phyloP scores from a whole-genome alignment of 83 land plant genomes.

The Picea mariana region DNA sequence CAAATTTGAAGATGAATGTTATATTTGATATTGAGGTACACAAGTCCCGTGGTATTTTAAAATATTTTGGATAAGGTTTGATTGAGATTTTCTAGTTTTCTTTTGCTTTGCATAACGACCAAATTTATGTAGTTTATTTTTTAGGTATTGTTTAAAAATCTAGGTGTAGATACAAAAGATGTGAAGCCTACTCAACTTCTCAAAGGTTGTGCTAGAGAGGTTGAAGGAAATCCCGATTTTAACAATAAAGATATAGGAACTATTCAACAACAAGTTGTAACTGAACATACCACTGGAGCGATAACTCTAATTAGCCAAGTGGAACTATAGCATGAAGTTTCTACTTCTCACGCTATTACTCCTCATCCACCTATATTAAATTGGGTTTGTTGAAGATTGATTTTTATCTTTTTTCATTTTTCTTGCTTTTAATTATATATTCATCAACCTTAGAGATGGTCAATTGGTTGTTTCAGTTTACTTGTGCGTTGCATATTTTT shows the following conservation, averaged over 20 bases:
- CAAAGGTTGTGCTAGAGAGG: too few species aligned
- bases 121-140: too few species aligned
- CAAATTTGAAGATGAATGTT: too few species aligned
- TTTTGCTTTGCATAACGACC: too few species aligned
- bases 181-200: too few species aligned
- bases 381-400: constrained; percentile 37
- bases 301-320: constrained; percentile 44
- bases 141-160: too few species aligned
- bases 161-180: too few species aligned
- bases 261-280: constrained; percentile 38
- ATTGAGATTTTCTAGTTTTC: too few species aligned
- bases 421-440: background rate
- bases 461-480: constrained; percentile 43
- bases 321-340: constrained; percentile 46
- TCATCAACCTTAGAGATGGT: too few species aligned
- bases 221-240: constrained; percentile 96
- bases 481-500: constrained; percentile 24
- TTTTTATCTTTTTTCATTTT: background rate
- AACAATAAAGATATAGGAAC: constrained; percentile 76
- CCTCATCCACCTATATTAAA: constrained; percentile 22
- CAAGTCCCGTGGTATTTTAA: too few species aligned
- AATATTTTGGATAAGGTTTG: too few species aligned
- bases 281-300: constrained; percentile 45
- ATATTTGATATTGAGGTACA: too few species aligned
- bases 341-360: constrained; percentile 12